Evolutionary conservation across 345 rosid species (phyloP).

Genomic region (Eucalyptus rudis): DNA sequence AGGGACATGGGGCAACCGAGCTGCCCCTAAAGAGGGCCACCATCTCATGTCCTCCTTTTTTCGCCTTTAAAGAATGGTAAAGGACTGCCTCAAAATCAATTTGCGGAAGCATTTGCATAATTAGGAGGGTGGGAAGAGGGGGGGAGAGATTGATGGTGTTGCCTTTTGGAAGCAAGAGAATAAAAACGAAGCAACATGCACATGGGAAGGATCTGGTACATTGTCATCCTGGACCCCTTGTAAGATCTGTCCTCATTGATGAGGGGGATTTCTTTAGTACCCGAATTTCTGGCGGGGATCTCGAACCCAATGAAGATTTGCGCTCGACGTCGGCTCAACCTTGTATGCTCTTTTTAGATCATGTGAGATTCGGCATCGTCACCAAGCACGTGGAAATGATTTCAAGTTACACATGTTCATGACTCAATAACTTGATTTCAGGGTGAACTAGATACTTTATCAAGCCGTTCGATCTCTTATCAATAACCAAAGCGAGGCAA

Average conservation of each 20-base stretch:
- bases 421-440: background rate
- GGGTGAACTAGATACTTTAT: background rate
- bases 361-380: background rate
- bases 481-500: background rate
- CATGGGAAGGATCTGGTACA: conserved; percentile 7
- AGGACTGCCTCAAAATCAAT: background rate
- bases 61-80: background rate
- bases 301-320: background rate
- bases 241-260: background rate
- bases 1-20: background rate
- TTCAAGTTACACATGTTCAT: background rate
- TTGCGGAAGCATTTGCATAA: background rate
- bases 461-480: background rate
- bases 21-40: background rate
- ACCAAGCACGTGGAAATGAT: background rate
- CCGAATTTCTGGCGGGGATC: background rate
- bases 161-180: background rate
- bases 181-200: background rate
- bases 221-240: background rate
- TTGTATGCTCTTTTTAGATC: background rate
- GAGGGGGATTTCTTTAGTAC: background rate
- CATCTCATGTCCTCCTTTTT: background rate
- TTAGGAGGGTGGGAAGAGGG: background rate
- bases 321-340: background rate
- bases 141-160: background rate